Percentiles rank a stretch among this genome's conserved stretches.
Conservation (phyloP, 306 rosid species). For the Abrus pulchellus region DNA sequence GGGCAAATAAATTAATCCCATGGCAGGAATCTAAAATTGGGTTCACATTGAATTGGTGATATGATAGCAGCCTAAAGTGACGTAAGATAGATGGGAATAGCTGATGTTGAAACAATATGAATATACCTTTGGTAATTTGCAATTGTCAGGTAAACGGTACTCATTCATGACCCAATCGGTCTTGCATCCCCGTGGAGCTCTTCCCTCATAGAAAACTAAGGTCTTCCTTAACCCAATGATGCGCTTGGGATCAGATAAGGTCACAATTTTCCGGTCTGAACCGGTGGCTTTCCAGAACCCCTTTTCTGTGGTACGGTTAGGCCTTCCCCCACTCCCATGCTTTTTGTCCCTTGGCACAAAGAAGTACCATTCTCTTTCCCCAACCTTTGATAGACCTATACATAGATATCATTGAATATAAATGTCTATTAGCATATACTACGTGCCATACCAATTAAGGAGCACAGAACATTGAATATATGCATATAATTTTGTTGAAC, state of each 20-base stretch:
- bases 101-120: background rate
- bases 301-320: slow-evolving; percentile 87
- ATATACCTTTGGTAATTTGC: slow-evolving; percentile 69
- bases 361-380: slow-evolving; percentile 98
- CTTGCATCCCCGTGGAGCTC: slow-evolving; percentile 87
- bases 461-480: too few relatives aligned
- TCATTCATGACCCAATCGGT: slow-evolving; percentile 99
- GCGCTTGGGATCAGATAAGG: slow-evolving; percentile 73
- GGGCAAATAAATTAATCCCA: background rate
- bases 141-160: slow-evolving; percentile 86
- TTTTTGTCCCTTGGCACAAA: slow-evolving; percentile 97
- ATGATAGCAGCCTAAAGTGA: background rate
- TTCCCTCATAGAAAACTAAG: slow-evolving; percentile 86
- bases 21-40: background rate
- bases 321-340: slow-evolving; percentile 91
- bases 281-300: slow-evolving; percentile 99
- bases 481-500: too few relatives aligned
- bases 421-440: background rate
- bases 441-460: background rate
- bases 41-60: background rate
- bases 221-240: slow-evolving; percentile 88
- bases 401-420: too few relatives aligned
- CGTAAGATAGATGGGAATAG: background rate
- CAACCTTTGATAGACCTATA: slow-evolving; percentile 74
- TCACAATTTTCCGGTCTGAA: slow-evolving; percentile 81